Base-by-base conservation (phyloP, 164 flowering plant species). In the Houttuynia cordata region DNA sequence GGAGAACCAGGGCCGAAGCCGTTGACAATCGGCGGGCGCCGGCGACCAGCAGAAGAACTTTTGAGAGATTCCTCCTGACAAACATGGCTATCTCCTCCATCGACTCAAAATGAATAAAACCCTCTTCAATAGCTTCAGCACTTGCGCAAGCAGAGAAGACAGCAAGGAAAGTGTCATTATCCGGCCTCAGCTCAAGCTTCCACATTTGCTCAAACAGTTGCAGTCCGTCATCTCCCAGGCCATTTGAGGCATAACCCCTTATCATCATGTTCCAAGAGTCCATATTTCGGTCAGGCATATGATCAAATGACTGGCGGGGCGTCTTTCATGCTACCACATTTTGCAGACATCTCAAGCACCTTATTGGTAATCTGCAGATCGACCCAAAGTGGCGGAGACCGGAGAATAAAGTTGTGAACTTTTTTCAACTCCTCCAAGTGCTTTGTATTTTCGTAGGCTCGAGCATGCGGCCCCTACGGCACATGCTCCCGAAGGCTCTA, bases 231-330 rank as follows among this genome's bases (percentile, higher is more conserved):
- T 88, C 96, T 24, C 90, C 96, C 65, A 79, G 57, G 10, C 76
- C 80, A 67, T 82, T 88, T 15, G 60, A 57, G 0, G 85, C 90
- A 74, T 74, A 84, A 57, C 79, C 86, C 62, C 70, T 62, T 14
- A 88, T 80, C 90, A 82, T 78, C 73, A 80, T 64, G 71, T 86
- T 80, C 92, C 96, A 88, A 1, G 96, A 71, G 51, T 86, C 82
- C 68, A 86, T 62, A 64, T 74, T 73, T 70, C 78, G 76, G 24
- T 80, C 85, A 12, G 79, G 76, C 83, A 86, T 81, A 59, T 82
- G 78, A 72, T 86, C 92, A 63, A 86, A 88, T 53, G 86, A 88
- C 40, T 80, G 74, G 34, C 83, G 78, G n/a, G 0, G 90, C 92
- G 76, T 88, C 90, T 7, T 67, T 73, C 87, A 78, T 82, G 61